These are phyloP conservation scores for Debaryomycetaceae sp. DNA, from an alignment of 1,139 yeast genomes.

Conservation along the genomic window DNA sequence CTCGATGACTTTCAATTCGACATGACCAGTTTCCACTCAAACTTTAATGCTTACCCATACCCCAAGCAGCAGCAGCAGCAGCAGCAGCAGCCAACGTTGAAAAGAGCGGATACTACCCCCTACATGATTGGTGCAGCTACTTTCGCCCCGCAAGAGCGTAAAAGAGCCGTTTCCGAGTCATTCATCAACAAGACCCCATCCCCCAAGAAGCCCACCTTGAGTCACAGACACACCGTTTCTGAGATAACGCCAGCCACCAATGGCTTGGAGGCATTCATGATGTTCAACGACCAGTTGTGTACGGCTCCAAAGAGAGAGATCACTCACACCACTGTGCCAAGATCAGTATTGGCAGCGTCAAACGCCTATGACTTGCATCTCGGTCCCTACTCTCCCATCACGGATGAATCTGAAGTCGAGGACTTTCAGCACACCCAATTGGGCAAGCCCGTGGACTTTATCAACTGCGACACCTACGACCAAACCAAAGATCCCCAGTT, in stretches of 20 bases:
- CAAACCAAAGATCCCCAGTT: slow-evolving; percentile 24
- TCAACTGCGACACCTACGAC: slow-evolving; percentile 18
- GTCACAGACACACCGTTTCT: slow-evolving; percentile 18
- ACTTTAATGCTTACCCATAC: slow-evolving; percentile 7
- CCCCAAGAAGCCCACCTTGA: slow-evolving; percentile 16
- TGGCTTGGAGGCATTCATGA: slow-evolving; percentile 31
- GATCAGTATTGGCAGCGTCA: slow-evolving; percentile 8
- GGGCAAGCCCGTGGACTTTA: slow-evolving; percentile 13
- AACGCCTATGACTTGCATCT: slow-evolving; percentile 9
- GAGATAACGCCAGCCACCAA: slow-evolving; percentile 14
- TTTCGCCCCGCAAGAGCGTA: slow-evolving; percentile 19
- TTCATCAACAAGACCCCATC: slow-evolving; percentile 22
- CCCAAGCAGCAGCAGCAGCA: slow-evolving; percentile 12
- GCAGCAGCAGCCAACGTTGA: slow-evolving; percentile 17
- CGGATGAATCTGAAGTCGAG: slow-evolving; percentile 22
- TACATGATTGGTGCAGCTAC: slow-evolving; percentile 1
- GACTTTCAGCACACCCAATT: slow-evolving; percentile 14
- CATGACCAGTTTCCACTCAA: slow-evolving; percentile 6
- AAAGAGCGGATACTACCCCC: slow-evolving; percentile 5
- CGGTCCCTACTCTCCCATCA: slow-evolving; percentile 18
- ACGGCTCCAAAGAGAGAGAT: slow-evolving; percentile 11
- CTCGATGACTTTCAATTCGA: slow-evolving; percentile 9
- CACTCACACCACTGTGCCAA: slow-evolving; percentile 6
- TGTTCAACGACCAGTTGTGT: slow-evolving; percentile 25
- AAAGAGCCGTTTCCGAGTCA: slow-evolving; percentile 18